Percentiles rank a stretch among this genome's conserved stretches.
Conservation (phyloP, 306 rosid genomes). For the Citrullus colocynthis region DNA sequence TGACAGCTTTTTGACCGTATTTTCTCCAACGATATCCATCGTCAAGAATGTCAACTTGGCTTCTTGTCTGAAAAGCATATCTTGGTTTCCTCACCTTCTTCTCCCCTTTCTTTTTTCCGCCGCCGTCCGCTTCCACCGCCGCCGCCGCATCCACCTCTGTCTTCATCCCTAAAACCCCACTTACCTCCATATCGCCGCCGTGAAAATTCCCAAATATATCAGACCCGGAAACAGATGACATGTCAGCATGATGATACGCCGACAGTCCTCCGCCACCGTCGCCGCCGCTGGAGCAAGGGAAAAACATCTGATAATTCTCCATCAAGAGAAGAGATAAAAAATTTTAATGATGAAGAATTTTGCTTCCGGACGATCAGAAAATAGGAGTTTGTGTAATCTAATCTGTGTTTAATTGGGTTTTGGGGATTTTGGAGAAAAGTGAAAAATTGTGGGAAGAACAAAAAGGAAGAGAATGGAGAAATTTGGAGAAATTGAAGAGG, state of each 20-base stretch:
- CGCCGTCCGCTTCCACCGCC: background rate
- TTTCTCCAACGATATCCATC: conserved; percentile 17
- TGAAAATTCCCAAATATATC: background rate
- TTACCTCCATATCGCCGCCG: background rate
- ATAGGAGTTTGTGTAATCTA: background rate
- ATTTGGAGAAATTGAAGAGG: background rate
- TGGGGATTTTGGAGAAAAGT: background rate
- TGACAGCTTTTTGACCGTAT: conserved; percentile 14
- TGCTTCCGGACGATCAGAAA: background rate
- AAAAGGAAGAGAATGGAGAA: background rate
- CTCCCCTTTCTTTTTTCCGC: background rate
- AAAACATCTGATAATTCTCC: conserved; percentile 9
- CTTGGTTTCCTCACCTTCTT: conserved; percentile 11
- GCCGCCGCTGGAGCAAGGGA: background rate
- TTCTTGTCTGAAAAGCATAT: conserved; percentile 10
- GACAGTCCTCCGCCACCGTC: background rate
- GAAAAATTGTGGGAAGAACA: background rate
- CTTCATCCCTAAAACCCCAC: conserved; percentile 13
- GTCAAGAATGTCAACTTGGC: conserved; percentile 13
- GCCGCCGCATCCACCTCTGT: background rate
- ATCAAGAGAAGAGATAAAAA: background rate
- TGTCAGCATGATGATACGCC: background rate
- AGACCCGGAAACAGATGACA: background rate
- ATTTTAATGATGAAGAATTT: background rate
- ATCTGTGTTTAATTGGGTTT: background rate